Percentiles rank a stretch among this genome's conserved stretches.
These are phyloP conservation scores for Trichoderma sp. DNA, from an alignment of 2,329 filamentous ascomycete species.

Conservation along the genomic window DNA sequence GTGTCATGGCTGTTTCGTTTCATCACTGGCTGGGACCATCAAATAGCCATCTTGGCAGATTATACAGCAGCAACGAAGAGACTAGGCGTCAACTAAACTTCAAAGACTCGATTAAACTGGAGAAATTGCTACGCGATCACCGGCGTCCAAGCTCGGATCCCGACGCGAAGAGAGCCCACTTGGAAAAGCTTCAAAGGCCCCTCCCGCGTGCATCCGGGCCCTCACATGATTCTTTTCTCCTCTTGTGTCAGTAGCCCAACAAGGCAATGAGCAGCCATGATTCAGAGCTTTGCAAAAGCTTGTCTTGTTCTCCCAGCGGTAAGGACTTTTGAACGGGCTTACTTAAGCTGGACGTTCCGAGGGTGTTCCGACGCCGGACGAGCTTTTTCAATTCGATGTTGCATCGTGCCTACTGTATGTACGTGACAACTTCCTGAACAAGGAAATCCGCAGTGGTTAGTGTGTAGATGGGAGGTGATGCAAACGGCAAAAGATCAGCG, in stretches of 20 bases:
- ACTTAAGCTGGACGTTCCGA: conserved; percentile 2
- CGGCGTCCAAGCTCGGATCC: background rate
- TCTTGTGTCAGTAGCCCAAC: background rate
- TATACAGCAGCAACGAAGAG: background rate
- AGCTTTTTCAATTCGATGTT: background rate
- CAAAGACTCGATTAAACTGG: background rate
- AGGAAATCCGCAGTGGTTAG: conserved; percentile 1
- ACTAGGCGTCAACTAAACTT: background rate
- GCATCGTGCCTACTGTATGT: background rate
- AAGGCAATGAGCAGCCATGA: background rate
- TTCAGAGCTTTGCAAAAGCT: conserved; percentile 12
- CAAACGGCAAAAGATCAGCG: conserved; percentile 23
- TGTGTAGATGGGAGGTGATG: background rate
- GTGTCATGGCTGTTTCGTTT: conserved; percentile 6
- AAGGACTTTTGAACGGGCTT: conserved; percentile 1
- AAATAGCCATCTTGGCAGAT: background rate
- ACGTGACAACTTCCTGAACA: conserved; percentile 14
- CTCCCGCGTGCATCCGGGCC: conserved; percentile 21
- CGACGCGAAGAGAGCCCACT: background rate
- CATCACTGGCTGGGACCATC: background rate
- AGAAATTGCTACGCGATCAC: background rate
- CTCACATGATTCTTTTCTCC: conserved; percentile 16
- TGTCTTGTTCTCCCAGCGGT: conserved; percentile 7
- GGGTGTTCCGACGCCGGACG: conserved; percentile 5
- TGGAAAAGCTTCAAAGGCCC: conserved; percentile 1